Conservation (phyloP, 805 yeast genomes). For the Zygoascus tannicola region DNA sequence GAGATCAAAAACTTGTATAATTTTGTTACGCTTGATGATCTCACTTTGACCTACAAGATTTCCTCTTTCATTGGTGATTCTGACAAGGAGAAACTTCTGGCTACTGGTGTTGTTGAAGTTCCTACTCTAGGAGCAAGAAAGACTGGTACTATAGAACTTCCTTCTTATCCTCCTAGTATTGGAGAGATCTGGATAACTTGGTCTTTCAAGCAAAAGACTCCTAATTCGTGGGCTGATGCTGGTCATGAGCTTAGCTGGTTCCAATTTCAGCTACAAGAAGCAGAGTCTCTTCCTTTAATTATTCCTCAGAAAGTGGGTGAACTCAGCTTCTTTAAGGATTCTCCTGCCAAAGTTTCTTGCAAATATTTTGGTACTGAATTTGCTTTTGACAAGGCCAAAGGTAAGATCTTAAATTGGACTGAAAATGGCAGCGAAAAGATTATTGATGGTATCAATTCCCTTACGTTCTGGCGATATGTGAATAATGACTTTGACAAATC, state of each 20-base stretch:
- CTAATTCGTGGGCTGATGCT: constrained; percentile 15
- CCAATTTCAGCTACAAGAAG: constrained; percentile 12
- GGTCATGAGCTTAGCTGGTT: constrained; percentile 24
- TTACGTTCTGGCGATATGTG: constrained; percentile 27
- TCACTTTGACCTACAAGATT: constrained; percentile 1
- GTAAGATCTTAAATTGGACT: constrained; percentile 7
- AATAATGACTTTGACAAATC: constrained; percentile 26
- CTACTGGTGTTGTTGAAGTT: constrained; percentile 2
- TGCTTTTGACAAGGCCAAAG: constrained; percentile 7
- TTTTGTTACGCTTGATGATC: constrained; percentile 7
- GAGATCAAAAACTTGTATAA: constrained; percentile 9
- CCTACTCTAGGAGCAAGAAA: constrained; percentile 2
- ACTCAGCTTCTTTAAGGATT: neutral
- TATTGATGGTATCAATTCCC: constrained; percentile 6
- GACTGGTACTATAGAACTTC: neutral
- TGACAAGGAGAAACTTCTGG: neutral
- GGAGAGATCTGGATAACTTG: constrained; percentile 9
- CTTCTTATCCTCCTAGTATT: neutral
- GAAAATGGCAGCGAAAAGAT: constrained; percentile 7
- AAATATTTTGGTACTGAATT: neutral
- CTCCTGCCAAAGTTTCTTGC: neutral
- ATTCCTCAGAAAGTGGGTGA: too few species aligned
- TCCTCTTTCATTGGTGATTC: neutral
- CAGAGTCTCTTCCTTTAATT: neutral
- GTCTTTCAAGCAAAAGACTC: constrained; percentile 3